These are phyloP conservation scores for Oenanthe sinensis DNA, from an alignment of 129 eudicot genomes.

Conservation along the genomic window DNA sequence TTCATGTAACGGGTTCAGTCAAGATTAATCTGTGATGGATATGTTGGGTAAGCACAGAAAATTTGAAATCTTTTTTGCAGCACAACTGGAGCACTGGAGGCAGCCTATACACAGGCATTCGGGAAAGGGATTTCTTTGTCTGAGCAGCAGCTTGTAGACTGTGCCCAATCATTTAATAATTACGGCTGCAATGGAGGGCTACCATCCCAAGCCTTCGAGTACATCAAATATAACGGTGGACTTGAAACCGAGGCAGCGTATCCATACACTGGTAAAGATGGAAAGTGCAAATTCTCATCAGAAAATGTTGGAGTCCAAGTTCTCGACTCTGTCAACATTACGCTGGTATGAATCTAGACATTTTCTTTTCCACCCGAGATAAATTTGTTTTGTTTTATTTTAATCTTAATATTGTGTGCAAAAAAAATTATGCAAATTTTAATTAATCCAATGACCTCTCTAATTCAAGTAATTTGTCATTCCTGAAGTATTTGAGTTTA, in stretches of 20 bases:
- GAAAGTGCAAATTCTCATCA: conserved; percentile 64
- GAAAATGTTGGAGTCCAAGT: conserved; percentile 68
- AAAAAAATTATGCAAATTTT: background rate
- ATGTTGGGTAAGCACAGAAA: background rate
- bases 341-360: conserved; percentile 42
- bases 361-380: background rate
- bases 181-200: conserved; percentile 85
- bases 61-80: conserved; percentile 26
- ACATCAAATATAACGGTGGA: conserved; percentile 86
- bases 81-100: conserved; percentile 95
- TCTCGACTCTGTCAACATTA: conserved; percentile 69
- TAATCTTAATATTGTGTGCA: background rate
- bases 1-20: too few species aligned
- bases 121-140: conserved; percentile 76
- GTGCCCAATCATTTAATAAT: conserved; percentile 81
- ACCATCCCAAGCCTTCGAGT: conserved; percentile 95
- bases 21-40: background rate
- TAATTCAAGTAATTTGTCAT: background rate
- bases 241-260: conserved; percentile 89
- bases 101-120: conserved; percentile 88
- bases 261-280: conserved; percentile 78
- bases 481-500: background rate
- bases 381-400: background rate
- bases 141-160: conserved; percentile 98
- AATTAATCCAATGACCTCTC: background rate